Evolutionary conservation across 139 green algal genomes (phyloP), one percentile per base, ranked within the genome.

Genomic region (Chlamydomonas incerta): DNA sequence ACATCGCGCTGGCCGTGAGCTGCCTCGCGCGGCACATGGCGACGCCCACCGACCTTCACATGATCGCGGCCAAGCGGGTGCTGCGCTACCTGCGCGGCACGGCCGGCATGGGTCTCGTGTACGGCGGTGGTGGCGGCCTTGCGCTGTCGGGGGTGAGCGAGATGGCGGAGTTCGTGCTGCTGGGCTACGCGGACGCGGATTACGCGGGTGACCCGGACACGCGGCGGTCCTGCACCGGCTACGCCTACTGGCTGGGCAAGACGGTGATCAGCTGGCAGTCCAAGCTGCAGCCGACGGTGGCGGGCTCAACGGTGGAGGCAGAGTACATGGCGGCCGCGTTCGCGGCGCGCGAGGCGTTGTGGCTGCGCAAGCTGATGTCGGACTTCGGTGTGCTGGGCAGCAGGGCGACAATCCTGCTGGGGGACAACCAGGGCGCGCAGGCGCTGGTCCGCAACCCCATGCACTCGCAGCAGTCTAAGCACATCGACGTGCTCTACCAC

Each of bases 271-370:
- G 90, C 89, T 75, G 73, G 73, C 33, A 6, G 0, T 35, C 9
- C 8, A 10, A 80, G 33, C 82, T 90, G 68, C 91, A 93, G 58
- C 63, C 47, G 18, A 94, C 89, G 3, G 90, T 94, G 33, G 91
- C 91, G 13, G 29, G 47, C 10, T 93, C 87, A 57, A 91, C 88
- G 24, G 77, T 66, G 37, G 90, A 91, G 72, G 88, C 91, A 20
- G 87, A 91, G 72, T 91, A 91, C 77, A 85, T 90, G 71, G 86
- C 84, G 35, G 91, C 91, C 15, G 87, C 87, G 26, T 8, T 28
- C 0, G 88, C 89, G 24, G 58, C 62, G 62, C 88, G 89, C 60
- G 87, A 91, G 52, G 91, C 82, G 11, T 18, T 94, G 29, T 93
- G 87, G 87, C 81, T 94, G 23, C 65, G 86, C 1, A 88, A 71